Conservation (phyloP, 2,329 filamentous ascomycete species). For the Blastomyces emzantsi region DNA sequence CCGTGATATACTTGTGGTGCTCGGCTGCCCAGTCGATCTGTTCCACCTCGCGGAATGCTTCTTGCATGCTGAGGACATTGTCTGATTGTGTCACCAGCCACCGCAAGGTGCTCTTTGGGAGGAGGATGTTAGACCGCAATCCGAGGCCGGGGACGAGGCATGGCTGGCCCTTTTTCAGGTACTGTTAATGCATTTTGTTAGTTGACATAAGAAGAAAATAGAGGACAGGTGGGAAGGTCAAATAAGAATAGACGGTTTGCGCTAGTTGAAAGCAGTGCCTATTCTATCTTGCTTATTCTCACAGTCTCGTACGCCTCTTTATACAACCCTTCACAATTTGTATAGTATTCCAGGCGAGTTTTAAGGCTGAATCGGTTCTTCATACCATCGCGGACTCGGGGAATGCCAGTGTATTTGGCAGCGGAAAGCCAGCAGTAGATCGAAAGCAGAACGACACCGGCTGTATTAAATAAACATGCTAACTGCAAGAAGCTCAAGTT, state of each 20-base stretch:
- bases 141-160: constrained; percentile 4
- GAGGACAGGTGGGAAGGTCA: not conserved
- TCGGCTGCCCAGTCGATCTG: constrained; percentile 5
- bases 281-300: not conserved
- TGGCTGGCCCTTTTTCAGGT: constrained; percentile 5
- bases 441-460: not conserved
- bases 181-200: constrained; percentile 1
- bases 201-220: not conserved
- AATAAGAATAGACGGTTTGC: not conserved
- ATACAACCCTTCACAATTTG: constrained; percentile 4
- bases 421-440: constrained; percentile 5
- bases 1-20: not conserved
- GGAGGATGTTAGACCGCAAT: not conserved
- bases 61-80: not conserved
- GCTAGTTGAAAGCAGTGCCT: not conserved
- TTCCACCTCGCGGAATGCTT: not conserved
- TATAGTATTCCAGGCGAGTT: not conserved
- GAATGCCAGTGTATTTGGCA: not conserved
- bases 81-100: constrained; percentile 2
- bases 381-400: constrained; percentile 4
- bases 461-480: not conserved
- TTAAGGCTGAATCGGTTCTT: not conserved
- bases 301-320: constrained; percentile 5
- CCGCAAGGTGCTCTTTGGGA: constrained; percentile 1
- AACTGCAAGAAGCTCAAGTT: not conserved